Conservation (phyloP, 176 grass and related monocot genomes). For the Eragrostis nindensis region DNA sequence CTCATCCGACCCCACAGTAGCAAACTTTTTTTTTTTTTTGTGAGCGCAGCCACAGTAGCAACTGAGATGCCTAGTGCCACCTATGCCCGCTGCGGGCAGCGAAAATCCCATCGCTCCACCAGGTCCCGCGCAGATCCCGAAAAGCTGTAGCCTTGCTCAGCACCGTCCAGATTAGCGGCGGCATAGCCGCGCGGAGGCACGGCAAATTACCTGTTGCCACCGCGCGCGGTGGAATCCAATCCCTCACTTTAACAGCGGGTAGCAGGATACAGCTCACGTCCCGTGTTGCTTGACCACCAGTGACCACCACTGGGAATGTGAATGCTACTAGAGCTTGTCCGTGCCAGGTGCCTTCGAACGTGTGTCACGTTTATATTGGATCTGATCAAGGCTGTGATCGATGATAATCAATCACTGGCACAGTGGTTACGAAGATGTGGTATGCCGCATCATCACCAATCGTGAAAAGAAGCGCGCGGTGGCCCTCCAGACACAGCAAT, state of each 20-base stretch:
- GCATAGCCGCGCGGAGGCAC: no score
- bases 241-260: background rate
- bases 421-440: background rate
- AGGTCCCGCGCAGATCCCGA: no score
- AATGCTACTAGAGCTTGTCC: background rate
- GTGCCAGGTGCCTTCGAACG: background rate
- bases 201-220: no score
- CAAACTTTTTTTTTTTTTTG: no score
- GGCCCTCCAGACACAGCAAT: background rate
- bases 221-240: slow-evolving; percentile 1
- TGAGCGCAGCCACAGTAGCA: no score
- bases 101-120: no score
- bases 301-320: background rate
- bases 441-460: no score
- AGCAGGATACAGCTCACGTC: background rate
- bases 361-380: background rate
- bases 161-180: no score
- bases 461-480: background rate
- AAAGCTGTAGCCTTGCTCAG: no score
- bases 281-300: background rate
- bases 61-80: no score
- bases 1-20: no score
- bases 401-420: background rate
- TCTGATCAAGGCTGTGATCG: background rate
- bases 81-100: no score